Conservation (phyloP, 768 basidiomycete genomes). For the Cantharellus cinnabarinus region DNA sequence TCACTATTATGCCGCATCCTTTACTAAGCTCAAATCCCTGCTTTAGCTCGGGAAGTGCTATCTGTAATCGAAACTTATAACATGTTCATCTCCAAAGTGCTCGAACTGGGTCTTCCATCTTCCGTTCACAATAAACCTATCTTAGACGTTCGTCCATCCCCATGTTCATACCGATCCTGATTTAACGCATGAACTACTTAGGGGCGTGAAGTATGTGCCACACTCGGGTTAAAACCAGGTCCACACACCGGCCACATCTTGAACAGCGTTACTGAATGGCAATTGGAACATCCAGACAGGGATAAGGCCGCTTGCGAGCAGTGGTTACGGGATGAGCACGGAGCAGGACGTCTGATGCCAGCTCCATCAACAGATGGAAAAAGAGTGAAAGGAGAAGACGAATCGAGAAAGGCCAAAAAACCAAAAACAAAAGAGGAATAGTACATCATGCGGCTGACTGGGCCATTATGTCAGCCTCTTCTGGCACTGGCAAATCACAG, state of each 20-base stretch:
- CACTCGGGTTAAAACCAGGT: constrained; percentile 40
- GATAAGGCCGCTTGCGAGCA: constrained; percentile 42
- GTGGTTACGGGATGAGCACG: constrained; percentile 42
- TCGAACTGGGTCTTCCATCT: constrained; percentile 37
- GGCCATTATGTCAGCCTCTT: neutral
- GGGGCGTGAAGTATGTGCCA: constrained; percentile 46
- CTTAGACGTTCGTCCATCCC: constrained; percentile 42
- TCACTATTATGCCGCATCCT: no score
- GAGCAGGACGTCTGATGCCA: neutral
- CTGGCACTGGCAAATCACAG: neutral
- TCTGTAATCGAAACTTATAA: constrained; percentile 45
- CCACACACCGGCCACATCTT: constrained; percentile 48
- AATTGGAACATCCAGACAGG: constrained; percentile 50
- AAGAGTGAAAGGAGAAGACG: neutral
- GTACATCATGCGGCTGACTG: neutral
- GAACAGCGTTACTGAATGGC: constrained; percentile 62
- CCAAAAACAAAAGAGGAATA: neutral
- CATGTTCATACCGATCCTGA: neutral
- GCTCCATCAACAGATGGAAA: neutral
- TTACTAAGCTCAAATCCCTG: constrained; percentile 2
- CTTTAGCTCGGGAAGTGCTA: constrained; percentile 25
- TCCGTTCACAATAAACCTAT: constrained; percentile 51
- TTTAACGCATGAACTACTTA: constrained; percentile 16
- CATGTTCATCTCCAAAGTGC: constrained; percentile 34
- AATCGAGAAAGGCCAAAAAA: neutral